These are phyloP conservation scores for Besnoitia besnoiti DNA, from an alignment of 169 alveolate species.

Conservation along the genomic window DNA sequence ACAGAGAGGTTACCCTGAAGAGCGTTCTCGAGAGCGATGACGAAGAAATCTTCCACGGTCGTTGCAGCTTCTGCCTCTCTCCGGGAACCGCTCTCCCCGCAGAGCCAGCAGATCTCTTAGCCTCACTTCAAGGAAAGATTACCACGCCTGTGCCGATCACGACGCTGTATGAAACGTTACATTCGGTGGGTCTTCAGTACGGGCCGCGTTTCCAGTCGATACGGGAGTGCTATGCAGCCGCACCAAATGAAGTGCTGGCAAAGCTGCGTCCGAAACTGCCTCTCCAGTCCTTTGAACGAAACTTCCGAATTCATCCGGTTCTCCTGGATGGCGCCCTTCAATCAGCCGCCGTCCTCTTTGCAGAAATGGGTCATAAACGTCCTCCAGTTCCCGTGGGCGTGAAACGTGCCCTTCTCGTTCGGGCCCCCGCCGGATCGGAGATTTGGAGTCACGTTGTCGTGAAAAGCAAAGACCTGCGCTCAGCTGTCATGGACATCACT, in stretches of 20 bases:
- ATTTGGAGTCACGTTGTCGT: constrained; percentile 57
- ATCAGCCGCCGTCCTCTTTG: constrained; percentile 45
- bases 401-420: constrained; percentile 49
- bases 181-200: constrained; percentile 69
- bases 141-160: constrained; percentile 38
- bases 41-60: constrained; percentile 39
- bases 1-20: not conserved
- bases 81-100: constrained; percentile 37
- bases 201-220: constrained; percentile 72
- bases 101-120: constrained; percentile 20
- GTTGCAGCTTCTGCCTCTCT: not conserved
- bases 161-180: constrained; percentile 62
- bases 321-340: constrained; percentile 62
- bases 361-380: not conserved
- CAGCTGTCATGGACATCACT: constrained; percentile 50
- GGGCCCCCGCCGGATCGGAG: constrained; percentile 35
- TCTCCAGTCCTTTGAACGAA: constrained; percentile 69
- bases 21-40: constrained; percentile 33
- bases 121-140: not conserved
- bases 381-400: constrained; percentile 77
- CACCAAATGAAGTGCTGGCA: constrained; percentile 34
- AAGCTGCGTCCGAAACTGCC: constrained; percentile 54
- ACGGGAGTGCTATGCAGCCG: constrained; percentile 47
- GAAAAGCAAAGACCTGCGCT: constrained; percentile 36
- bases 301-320: constrained; percentile 76